Evolutionary conservation across 345 rosid genomes (phyloP).

Genomic region (Barbarea vulgaris): DNA sequence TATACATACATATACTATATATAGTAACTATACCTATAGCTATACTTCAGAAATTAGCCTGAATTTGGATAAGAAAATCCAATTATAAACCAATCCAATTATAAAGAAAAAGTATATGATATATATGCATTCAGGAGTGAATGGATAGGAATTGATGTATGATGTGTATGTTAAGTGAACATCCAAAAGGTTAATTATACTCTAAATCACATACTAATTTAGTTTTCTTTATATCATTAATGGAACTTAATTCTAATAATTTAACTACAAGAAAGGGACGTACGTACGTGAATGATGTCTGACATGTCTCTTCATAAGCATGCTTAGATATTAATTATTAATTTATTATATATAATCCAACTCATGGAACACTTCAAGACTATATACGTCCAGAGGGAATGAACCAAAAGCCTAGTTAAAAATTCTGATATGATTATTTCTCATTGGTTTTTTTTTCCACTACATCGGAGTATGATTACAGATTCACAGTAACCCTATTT

Average conservation of each 20-base stretch:
- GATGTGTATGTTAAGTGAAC: background rate
- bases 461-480: constrained; percentile 9
- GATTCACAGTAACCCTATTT: background rate
- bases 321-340: background rate
- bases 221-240: background rate
- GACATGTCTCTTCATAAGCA: constrained; percentile 16
- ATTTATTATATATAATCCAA: background rate
- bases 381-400: constrained; percentile 18
- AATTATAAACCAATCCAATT: too few species aligned
- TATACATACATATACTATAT: too few species aligned
- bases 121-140: background rate
- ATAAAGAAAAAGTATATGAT: background rate
- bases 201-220: constrained; percentile 2
- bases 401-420: background rate
- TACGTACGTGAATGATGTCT: constrained; percentile 24
- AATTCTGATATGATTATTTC: background rate
- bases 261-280: constrained; percentile 24
- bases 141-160: background rate
- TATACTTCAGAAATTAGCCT: too few species aligned
- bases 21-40: too few species aligned
- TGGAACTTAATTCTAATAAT: constrained; percentile 5
- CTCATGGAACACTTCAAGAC: background rate
- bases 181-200: background rate
- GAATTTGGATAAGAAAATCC: too few species aligned
- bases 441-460: background rate